Evolutionary conservation across 2,329 filamentous ascomycete species (phyloP).

Genomic region (Blastomyces parvus): DNA sequence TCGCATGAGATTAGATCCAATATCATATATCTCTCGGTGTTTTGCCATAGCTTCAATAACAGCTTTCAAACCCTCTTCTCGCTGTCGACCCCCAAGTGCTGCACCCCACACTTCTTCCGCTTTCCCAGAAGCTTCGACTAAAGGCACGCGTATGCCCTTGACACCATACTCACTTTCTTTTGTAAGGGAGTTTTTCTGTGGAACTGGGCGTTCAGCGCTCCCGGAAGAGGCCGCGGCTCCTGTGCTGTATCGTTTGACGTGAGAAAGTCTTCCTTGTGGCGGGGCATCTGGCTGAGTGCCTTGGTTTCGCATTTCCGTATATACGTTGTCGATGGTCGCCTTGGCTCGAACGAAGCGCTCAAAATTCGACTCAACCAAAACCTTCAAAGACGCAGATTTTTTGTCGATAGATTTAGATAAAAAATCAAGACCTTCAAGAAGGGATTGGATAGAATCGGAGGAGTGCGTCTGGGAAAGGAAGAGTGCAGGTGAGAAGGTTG

Average conservation of each 20-base stretch:
- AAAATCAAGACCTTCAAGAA: constrained; percentile 73
- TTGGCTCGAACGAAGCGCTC: constrained; percentile 97
- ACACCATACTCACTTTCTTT: constrained; percentile 92
- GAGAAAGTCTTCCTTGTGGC: constrained; percentile 20
- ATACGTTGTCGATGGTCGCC: constrained; percentile 96
- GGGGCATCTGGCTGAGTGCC: constrained; percentile 40
- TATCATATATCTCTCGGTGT: constrained; percentile 72
- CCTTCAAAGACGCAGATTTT: constrained; percentile 92
- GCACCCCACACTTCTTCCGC: constrained; percentile 97
- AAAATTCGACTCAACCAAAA: constrained; percentile 94
- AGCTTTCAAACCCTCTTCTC: constrained; percentile 75
- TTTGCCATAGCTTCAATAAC: constrained; percentile 67
- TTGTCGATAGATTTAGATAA: constrained; percentile 90
- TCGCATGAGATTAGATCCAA: constrained; percentile 66
- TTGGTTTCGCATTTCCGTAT: constrained; percentile 84
- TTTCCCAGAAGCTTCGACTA: constrained; percentile 84
- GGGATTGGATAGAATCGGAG: constrained; percentile 67
- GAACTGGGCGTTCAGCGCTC: constrained; percentile 37
- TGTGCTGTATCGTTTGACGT: constrained; percentile 48
- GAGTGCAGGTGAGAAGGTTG: constrained; percentile 82
- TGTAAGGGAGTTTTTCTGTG: constrained; percentile 77
- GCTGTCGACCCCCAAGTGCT: constrained; percentile 79
- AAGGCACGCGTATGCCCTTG: constrained; percentile 73
- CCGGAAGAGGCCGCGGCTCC: constrained; percentile 27
- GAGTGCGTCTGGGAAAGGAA: constrained; percentile 91